Evolutionary conservation across 306 rosid species (phyloP).

Genomic region (Castanea mollissima): DNA sequence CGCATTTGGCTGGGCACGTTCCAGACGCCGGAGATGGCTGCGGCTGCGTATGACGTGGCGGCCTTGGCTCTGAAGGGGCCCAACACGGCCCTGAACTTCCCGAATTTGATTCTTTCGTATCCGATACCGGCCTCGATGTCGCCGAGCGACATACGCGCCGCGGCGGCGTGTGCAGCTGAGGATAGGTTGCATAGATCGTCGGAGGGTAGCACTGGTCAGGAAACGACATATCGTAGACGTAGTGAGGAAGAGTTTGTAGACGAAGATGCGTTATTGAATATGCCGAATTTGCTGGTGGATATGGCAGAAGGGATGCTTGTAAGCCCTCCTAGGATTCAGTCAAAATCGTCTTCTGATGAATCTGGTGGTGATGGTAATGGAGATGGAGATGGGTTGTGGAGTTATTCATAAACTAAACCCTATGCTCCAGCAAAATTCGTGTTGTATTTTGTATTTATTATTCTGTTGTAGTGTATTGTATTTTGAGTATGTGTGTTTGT

Average conservation of each 20-base stretch:
- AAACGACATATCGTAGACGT: not conserved
- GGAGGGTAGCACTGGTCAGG: not conserved
- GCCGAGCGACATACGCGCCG: slow-evolving; percentile 60
- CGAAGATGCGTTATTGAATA: slow-evolving; percentile 49
- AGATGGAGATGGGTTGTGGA: slow-evolving; percentile 51
- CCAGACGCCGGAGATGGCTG: slow-evolving; percentile 82
- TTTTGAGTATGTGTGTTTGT: not conserved
- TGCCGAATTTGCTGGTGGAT: slow-evolving; percentile 52
- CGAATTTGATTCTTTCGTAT: slow-evolving; percentile 42
- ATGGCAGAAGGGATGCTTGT: slow-evolving; percentile 67
- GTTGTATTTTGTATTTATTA: too few species aligned
- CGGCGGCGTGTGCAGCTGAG: slow-evolving; percentile 78
- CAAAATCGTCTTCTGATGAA: slow-evolving; percentile 34
- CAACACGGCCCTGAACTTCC: slow-evolving; percentile 66
- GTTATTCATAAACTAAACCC: slow-evolving; percentile 13
- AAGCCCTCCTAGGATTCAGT: slow-evolving; percentile 52
- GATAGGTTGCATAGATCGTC: slow-evolving; percentile 14
- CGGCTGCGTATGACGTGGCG: slow-evolving; percentile 93
- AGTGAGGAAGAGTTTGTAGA: slow-evolving; percentile 35
- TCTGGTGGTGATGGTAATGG: slow-evolving; percentile 5
- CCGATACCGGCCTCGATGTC: slow-evolving; percentile 78
- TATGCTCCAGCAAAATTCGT: too few species aligned
- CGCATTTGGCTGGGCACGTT: slow-evolving; percentile 97
- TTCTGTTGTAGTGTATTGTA: not conserved
- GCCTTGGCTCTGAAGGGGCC: slow-evolving; percentile 86